Percentiles rank a stretch among this genome's conserved stretches.
Evolutionary conservation across 73 alveolate species (phyloP).

Genomic region (Diophrys sp.): DNA sequence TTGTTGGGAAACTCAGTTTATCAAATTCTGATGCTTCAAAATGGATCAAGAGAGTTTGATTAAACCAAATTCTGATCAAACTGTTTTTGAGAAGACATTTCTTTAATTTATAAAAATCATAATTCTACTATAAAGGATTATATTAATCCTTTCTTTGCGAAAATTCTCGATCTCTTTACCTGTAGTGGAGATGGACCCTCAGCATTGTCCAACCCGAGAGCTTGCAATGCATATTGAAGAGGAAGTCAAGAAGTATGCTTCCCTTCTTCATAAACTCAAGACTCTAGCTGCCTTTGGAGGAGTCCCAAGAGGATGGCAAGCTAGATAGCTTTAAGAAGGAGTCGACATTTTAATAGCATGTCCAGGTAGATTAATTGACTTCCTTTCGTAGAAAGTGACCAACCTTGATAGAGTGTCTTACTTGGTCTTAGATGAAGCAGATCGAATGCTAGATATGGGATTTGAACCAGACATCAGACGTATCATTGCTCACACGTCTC

Average conservation of each 20-base stretch:
- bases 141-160: no score
- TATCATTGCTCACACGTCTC: slow-evolving; percentile 22
- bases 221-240: slow-evolving; percentile 79
- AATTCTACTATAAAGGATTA: no score
- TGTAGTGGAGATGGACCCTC: slow-evolving; percentile 71
- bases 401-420: slow-evolving; percentile 63
- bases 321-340: slow-evolving; percentile 74
- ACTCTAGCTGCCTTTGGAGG: slow-evolving; percentile 69
- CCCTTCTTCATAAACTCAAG: slow-evolving; percentile 41
- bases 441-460: slow-evolving; percentile 98
- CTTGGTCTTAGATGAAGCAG: slow-evolving; percentile 96
- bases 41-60: no score
- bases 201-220: slow-evolving; percentile 91
- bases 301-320: slow-evolving; percentile 82
- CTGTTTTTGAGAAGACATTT: no score
- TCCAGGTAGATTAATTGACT: slow-evolving; percentile 96
- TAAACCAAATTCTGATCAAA: no score
- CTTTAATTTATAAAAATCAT: no score
- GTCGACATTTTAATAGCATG: slow-evolving; percentile 95
- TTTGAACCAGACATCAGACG: slow-evolving; percentile 50
- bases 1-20: no score
- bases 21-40: no score
- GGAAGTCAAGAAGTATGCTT: slow-evolving; percentile 52
- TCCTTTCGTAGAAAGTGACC: slow-evolving; percentile 81
- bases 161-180: no score